phyloP scores from a whole-genome alignment of 1,284 basidiomycete genomes.

The Ceratobasidium sp. region DNA sequence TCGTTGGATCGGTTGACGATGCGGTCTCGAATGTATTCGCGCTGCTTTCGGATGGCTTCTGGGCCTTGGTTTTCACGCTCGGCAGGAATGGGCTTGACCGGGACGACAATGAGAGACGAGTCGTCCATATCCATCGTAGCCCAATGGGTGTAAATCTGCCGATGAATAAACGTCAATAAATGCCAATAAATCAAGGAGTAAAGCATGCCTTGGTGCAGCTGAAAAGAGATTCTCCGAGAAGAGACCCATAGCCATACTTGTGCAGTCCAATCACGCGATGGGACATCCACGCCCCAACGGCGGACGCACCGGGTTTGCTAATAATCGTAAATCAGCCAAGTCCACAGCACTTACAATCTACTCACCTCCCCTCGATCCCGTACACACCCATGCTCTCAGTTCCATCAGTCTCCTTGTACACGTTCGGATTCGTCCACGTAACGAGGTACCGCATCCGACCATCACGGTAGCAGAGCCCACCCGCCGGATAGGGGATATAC shows the following conservation, averaged over 20 bases:
- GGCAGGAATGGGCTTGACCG: constrained; percentile 51
- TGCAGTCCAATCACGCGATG: constrained; percentile 53
- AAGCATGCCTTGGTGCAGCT: constrained; percentile 48
- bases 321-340: constrained; percentile 42
- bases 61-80: constrained; percentile 44
- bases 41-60: constrained; percentile 48
- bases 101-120: constrained; percentile 49
- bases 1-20: constrained; percentile 50
- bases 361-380: constrained; percentile 57
- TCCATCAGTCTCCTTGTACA: constrained; percentile 46
- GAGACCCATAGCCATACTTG: constrained; percentile 50
- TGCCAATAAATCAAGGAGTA: neutral
- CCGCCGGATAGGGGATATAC: constrained; percentile 57
- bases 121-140: constrained; percentile 52
- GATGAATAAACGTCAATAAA: constrained; percentile 7
- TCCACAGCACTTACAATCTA: neutral
- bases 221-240: constrained; percentile 54
- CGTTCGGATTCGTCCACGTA: constrained; percentile 54
- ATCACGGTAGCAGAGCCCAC: constrained; percentile 55
- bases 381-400: constrained; percentile 54
- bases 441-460: constrained; percentile 52
- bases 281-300: constrained; percentile 50
- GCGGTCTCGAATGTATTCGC: constrained; percentile 51
- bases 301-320: constrained; percentile 58
- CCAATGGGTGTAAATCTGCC: constrained; percentile 51